Percentiles rank a stretch among this genome's conserved stretches.
Conservation (phyloP, 768 basidiomycete species). For the Lactarius pseudohatsudake region DNA sequence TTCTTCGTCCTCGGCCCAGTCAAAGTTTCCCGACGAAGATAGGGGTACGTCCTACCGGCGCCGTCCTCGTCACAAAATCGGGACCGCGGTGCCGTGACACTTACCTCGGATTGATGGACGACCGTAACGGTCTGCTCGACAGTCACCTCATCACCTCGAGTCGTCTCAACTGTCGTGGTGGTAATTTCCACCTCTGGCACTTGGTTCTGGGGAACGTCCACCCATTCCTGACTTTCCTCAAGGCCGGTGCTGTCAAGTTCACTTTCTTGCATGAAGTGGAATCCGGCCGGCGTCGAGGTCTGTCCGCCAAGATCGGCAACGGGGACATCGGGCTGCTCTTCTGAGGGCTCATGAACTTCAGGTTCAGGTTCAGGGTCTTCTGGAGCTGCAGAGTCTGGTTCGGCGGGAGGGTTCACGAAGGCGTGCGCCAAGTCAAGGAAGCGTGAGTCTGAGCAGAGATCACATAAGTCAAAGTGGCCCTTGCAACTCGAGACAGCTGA, state of each 20-base stretch:
- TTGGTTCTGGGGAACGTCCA: slow-evolving; percentile 22
- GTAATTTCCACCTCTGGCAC: slow-evolving; percentile 10
- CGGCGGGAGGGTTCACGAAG: slow-evolving; percentile 48
- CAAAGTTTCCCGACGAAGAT: slow-evolving; percentile 45
- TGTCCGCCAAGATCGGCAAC: slow-evolving; percentile 42
- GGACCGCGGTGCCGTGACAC: not conserved
- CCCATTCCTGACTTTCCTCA: slow-evolving; percentile 28
- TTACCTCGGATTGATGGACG: slow-evolving; percentile 22
- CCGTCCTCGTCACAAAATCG: not conserved
- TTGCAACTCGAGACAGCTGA: slow-evolving; percentile 11
- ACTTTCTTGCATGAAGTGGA: slow-evolving; percentile 82
- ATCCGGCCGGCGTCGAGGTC: slow-evolving; percentile 44
- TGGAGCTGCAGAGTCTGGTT: slow-evolving; percentile 12
- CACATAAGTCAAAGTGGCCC: slow-evolving; percentile 8
- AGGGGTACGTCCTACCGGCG: slow-evolving; percentile 22
- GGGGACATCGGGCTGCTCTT: slow-evolving; percentile 14
- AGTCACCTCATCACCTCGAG: slow-evolving; percentile 13
- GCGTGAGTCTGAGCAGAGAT: slow-evolving; percentile 50
- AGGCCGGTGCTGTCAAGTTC: slow-evolving; percentile 56
- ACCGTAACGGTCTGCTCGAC: slow-evolving; percentile 11
- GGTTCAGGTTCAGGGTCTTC: slow-evolving; percentile 9
- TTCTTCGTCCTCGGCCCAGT: slow-evolving; percentile 86
- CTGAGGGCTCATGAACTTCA: slow-evolving; percentile 16
- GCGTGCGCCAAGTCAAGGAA: slow-evolving; percentile 56
- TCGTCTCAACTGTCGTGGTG: slow-evolving; percentile 8